A percentile compares a stretch with the other conserved stretches of the same genome.
These are phyloP conservation scores for Setomelanomma holmii DNA, from an alignment of 2,329 filamentous ascomycete genomes.

Conservation along the genomic window DNA sequence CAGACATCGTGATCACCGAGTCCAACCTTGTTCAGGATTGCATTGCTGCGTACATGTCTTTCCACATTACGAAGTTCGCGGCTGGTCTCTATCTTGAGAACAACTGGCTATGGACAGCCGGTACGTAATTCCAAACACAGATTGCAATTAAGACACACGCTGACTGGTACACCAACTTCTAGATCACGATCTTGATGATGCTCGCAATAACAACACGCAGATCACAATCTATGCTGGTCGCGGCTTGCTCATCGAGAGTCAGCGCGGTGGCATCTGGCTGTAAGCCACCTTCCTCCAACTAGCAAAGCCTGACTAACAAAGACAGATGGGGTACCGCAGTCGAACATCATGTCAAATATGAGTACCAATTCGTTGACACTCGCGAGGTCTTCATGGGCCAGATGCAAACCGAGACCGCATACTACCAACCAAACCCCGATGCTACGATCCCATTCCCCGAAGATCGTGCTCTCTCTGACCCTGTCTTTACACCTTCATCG, in stretches of 20 bases:
- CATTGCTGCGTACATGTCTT: slow-evolving; percentile 69
- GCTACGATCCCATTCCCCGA: slow-evolving; percentile 69
- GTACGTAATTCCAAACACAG: slow-evolving; percentile 61
- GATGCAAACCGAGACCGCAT: slow-evolving; percentile 88
- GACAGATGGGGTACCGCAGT: slow-evolving; percentile 69
- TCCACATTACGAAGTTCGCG: slow-evolving; percentile 59
- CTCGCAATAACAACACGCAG: slow-evolving; percentile 67
- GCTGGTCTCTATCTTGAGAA: slow-evolving; percentile 81
- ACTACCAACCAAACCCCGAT: slow-evolving; percentile 83
- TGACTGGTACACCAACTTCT: background rate
- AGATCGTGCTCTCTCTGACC: slow-evolving; percentile 68
- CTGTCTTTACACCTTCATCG: slow-evolving; percentile 70
- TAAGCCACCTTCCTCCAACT: slow-evolving; percentile 60
- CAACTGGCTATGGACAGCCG: slow-evolving; percentile 89
- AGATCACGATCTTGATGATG: slow-evolving; percentile 65
- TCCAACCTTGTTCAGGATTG: slow-evolving; percentile 66
- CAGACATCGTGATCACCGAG: slow-evolving; percentile 61
- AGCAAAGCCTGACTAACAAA: slow-evolving; percentile 6
- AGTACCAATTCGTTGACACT: slow-evolving; percentile 84
- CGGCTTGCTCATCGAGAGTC: slow-evolving; percentile 74
- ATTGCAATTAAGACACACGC: background rate
- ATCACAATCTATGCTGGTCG: slow-evolving; percentile 87
- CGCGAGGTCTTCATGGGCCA: slow-evolving; percentile 81
- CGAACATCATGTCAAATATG: slow-evolving; percentile 69
- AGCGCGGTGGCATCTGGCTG: slow-evolving; percentile 50